Percentiles rank a stretch among this genome's conserved stretches.
Evolutionary conservation across 768 basidiomycete genomes (phyloP).

Genomic region (Mycena kentingensis): DNA sequence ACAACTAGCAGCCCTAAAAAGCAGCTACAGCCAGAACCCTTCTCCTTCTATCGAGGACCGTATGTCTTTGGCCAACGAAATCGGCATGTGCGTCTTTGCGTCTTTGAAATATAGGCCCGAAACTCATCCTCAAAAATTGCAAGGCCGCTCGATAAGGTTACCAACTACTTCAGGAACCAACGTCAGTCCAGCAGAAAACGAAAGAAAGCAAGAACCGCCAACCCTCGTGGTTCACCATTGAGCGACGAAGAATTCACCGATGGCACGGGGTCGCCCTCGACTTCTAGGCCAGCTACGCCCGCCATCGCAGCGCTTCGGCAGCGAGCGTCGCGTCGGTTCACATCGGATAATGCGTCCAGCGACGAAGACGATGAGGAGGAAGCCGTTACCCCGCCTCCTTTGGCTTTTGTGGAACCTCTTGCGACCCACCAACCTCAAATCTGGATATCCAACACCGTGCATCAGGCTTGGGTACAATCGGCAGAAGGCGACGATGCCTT

Average conservation of each 20-base stretch:
- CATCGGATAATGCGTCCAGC: constrained; percentile 2
- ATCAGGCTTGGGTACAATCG: constrained; percentile 13
- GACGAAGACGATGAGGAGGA: constrained; percentile 21
- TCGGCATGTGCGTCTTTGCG: constrained; percentile 53
- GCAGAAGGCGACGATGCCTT: neutral
- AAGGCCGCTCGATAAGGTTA: constrained; percentile 80
- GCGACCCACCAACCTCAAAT: constrained; percentile 15
- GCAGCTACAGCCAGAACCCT: constrained; percentile 63
- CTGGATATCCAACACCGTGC: constrained; percentile 15
- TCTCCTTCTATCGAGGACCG: constrained; percentile 83
- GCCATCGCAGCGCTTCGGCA: constrained; percentile 6
- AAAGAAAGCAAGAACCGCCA: constrained; percentile 43
- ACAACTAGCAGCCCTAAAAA: constrained; percentile 76
- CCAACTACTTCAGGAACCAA: constrained; percentile 87
- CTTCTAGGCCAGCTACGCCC: constrained; percentile 17
- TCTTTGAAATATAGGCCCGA: neutral
- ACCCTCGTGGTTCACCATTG: constrained; percentile 46
- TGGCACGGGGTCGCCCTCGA: constrained; percentile 15
- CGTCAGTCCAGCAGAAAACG: constrained; percentile 75
- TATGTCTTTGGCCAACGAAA: constrained; percentile 67
- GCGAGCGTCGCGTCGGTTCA: neutral
- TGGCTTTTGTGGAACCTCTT: constrained; percentile 10
- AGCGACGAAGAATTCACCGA: constrained; percentile 44
- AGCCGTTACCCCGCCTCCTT: constrained; percentile 20
- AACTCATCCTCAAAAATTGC: constrained; percentile 1